Evolutionary conservation across 2,329 filamentous ascomycete species (phyloP), one percentile per base, ranked within the genome.

Genomic region (Neofusicoccum umdonicola): DNA sequence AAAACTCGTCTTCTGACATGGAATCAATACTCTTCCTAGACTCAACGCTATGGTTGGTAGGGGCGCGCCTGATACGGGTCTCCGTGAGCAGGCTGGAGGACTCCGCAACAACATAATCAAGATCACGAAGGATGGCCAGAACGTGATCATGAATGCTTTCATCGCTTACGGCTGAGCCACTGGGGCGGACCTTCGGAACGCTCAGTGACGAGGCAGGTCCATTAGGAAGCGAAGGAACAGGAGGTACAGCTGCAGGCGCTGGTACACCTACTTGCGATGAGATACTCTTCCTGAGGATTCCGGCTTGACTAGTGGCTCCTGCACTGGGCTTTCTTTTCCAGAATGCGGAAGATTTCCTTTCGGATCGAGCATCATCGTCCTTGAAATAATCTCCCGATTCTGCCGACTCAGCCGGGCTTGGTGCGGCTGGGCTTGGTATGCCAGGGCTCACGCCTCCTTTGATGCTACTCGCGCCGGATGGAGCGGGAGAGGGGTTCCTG

Each of bases 291-390:
- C 77, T 79, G 69, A 82, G 80, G 45, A 80, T 69, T 31, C 27
- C 27, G 27, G 27, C 27, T 7, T 31, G 27, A 63, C 72, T 81
- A 67, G 79, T 71, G 34, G 74, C 77, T 22, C 78, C 80, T 47
- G 75, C 79, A 70, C 88, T 93, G 0, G 89, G 82, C 78, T 96
- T 97, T 54, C 94, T 88, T 76, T 93, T 96, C 95, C 95, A 99
- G 73, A 99, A 98, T 13, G 45, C 52, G 3, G 54, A 35, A 0
- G 92, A 83, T 74, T 84, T 92, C 74, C 84, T 92, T 62, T 92
- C 88, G 9, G 72, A 68, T 1, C 64, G 66, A 27, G 68, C 71
- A 19, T 75, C 73, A n/a, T 78, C 71, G 15, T 64, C 52, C 13
- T 58, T 64, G 60, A 87, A 87, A 70, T 88, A 89, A 65, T 86